Evolutionary conservation across 495 filamentous ascomycete species (phyloP), one percentile per base, ranked within the genome.

Genomic region (Neurospora tetraspora): DNA sequence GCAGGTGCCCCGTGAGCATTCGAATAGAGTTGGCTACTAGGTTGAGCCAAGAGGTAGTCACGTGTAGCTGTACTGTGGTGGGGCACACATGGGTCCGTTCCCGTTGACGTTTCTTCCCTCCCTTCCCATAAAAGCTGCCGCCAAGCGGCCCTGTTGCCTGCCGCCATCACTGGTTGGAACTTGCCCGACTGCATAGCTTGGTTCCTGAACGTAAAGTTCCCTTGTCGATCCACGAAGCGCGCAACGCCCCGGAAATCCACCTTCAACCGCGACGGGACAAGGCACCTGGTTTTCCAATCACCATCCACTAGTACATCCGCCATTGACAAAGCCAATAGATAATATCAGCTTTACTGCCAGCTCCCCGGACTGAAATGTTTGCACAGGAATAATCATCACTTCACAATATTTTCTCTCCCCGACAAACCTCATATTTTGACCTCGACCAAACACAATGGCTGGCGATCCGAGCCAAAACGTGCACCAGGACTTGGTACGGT

Each of bases 381-480:
- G 27, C 53, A 65, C 23, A 65, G 53, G 27, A 18, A 34, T 65
- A 65, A 65, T 65, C 12, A 34, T 65, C 53, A 34, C 27, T 65
- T 65, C 14, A 7, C 53, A 65, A 34, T 36, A 65, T 34, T 34
- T 53, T 34, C 53, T 65, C 53, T 65, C 14, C 14, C 27, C 27
- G 6, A 65, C 53, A 18, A 65, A 12, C 23, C 14, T 65, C 4
- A 9, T 34, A 65, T 36, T 31, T 34, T 9, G 27, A 65, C 53
- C 14, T 65, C 53, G 23, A 34, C 39, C 37, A 45, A 12, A 70
- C 39, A 72, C 47, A 72, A 79, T 79, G 79, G 77, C 76, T 59
- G 76, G 47, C 3, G 80, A 81, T 40, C 80, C 80, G 23, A 81
- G 80, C 74, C 79, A 80, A 53, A 80, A 79, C 70, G 79, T 81